phyloP scores from a whole-genome alignment of 768 basidiomycete genomes.

The Dendrothele bispora region DNA sequence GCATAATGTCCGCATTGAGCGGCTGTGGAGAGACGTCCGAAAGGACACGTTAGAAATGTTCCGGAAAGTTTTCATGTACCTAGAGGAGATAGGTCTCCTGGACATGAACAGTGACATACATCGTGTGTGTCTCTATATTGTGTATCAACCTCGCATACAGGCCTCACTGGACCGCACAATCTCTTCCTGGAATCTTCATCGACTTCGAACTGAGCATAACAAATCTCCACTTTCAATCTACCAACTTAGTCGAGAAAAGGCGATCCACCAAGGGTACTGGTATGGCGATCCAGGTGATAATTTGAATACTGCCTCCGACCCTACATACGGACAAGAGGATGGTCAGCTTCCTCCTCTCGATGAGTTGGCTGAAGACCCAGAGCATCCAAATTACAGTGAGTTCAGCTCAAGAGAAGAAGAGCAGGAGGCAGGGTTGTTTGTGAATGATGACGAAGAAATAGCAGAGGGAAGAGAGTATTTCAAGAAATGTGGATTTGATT shows the following conservation, averaged over 20 bases:
- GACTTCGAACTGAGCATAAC: conserved; percentile 18
- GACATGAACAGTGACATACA: conserved; percentile 21
- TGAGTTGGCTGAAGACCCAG: neutral
- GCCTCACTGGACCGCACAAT: conserved; percentile 19
- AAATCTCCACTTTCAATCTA: conserved; percentile 19
- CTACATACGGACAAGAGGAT: conserved; percentile 13
- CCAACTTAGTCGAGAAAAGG: conserved; percentile 20
- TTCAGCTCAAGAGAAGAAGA: conserved; percentile 2
- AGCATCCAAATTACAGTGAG: neutral
- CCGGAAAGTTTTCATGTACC: conserved; percentile 23
- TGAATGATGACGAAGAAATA: conserved; percentile 18
- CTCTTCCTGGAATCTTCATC: conserved; percentile 26
- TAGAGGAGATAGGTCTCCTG: conserved; percentile 23
- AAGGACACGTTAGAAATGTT: conserved; percentile 28
- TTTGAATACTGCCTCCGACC: neutral
- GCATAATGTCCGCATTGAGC: conserved; percentile 29
- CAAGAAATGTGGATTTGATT: conserved; percentile 12
- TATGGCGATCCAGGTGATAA: conserved; percentile 20
- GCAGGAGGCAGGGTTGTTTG: conserved; percentile 7
- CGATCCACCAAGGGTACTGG: conserved; percentile 25
- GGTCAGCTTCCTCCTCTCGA: conserved; percentile 5
- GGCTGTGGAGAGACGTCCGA: conserved; percentile 23
- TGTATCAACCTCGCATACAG: conserved; percentile 27
- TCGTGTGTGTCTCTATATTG: conserved; percentile 20
- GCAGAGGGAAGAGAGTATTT: conserved; percentile 3